Evolutionary conservation across 352 stramenopile species (phyloP), one percentile per base, ranked within the genome.

Genomic region (Blastocystis sp.): DNA sequence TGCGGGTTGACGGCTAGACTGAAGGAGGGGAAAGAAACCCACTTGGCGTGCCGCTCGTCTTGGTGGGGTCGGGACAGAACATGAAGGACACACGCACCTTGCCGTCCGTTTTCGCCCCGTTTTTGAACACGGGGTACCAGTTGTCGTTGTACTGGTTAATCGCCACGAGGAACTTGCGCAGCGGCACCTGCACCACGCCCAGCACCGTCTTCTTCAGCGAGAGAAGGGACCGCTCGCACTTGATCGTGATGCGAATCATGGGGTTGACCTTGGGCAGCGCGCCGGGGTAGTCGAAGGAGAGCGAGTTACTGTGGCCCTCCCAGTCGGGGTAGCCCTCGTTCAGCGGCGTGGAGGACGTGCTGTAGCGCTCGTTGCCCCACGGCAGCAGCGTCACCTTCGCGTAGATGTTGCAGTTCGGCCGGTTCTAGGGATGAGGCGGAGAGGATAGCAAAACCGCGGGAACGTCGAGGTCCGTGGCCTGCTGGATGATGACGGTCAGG

Each of bases 1-100:
- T 77, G 68, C 24, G 68, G 68, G 42, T 77, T 77, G 42, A 3
- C n/a, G 19, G 17, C 68, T 77, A 57, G 7, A 11, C 3, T 48
- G 48, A n/a, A 14, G 19, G 24, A 38, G 21, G 7, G n/a, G 19
- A 60, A 34, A 9, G 19, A 34, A 34, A 42, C 3, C 3, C 9
- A 77, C 68, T 10, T 4, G n/a, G 48, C n/a, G 57, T 40, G 11
- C 7, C 28, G 38, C 6, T 21, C 9, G 2, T 57, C 7, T 61
- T 14, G 34, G 28, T 40, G 0, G 6, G 6, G 48, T 57, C 48
- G 48, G 68, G 68, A 60, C 68, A 77, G 42, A 77, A 60, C 68
- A 77, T 77, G 68, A 77, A 77, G 9, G 68, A 77, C 4, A 77
- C 68, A 19, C 68, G 68, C n/a, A 77, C 21, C 38, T 77, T 34